Conservation (phyloP, 1,284 basidiomycete species). For the Calocybe gambosa region DNA sequence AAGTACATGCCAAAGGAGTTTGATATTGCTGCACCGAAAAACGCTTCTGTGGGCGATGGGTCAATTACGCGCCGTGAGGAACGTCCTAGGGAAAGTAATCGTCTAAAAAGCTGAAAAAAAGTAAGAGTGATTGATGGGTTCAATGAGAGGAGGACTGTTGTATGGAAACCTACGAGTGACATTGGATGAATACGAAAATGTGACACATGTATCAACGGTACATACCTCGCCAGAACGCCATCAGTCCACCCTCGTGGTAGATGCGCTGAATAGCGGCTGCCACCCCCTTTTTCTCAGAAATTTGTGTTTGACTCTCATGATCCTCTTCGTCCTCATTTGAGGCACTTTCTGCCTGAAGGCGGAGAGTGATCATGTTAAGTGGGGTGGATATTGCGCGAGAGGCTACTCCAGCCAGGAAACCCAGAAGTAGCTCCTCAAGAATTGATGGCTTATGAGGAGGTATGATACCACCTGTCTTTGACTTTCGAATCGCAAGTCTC, state of each 20-base stretch:
- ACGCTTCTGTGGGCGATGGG: constrained; percentile 37
- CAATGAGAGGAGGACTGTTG: constrained; percentile 41
- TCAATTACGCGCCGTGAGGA: constrained; percentile 16
- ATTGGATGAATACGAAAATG: neutral
- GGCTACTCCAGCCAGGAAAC: constrained; percentile 47
- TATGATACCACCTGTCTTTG: constrained; percentile 15
- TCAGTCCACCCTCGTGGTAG: constrained; percentile 39
- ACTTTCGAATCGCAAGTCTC: constrained; percentile 19
- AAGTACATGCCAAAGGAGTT: constrained; percentile 33
- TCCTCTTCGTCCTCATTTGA: constrained; percentile 22
- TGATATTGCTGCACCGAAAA: constrained; percentile 46
- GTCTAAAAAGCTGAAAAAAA: constrained; percentile 46
- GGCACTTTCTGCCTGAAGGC: constrained; percentile 35
- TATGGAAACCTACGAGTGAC: constrained; percentile 37
- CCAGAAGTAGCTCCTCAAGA: constrained; percentile 42
- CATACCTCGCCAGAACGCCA: constrained; percentile 52
- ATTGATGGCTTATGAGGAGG: constrained; percentile 28
- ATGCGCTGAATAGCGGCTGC: constrained; percentile 32
- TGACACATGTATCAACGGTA: too few relatives aligned
- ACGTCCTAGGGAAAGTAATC: constrained; percentile 24
- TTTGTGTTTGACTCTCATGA: constrained; percentile 12
- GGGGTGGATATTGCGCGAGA: constrained; percentile 50
- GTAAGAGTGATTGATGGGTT: constrained; percentile 52
- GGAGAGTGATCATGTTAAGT: constrained; percentile 45
- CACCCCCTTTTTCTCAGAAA: constrained; percentile 18